Evolutionary conservation across 1,284 basidiomycete species (phyloP), one percentile per base, ranked within the genome.

Genomic region (Takashimella tepidaria): DNA sequence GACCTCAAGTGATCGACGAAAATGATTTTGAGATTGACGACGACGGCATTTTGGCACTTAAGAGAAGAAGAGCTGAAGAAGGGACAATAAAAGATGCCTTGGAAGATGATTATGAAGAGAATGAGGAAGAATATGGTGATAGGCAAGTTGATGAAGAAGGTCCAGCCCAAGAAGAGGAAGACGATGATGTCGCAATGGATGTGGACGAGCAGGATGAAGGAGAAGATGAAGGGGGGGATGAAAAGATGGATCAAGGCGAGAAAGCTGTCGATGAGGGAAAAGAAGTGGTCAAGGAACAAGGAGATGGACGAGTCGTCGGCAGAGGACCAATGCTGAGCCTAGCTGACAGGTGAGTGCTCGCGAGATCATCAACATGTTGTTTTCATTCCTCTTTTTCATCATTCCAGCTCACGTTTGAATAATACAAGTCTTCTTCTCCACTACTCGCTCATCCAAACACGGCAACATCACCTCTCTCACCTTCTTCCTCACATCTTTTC

Each of bases 401-500:
- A 8, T 20, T 44, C 5, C 19, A 13, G 25, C 49, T 60, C 23
- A 53, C 45, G 41, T 43, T 26, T 40, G n/a, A n/a, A n/a, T 48
- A 27, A 47, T 45, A 8, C 5, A 53, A 74, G 72, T 45, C 53
- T 70, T 27, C 61, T 72, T 0, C 56, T 73, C 3, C 64, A 62
- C 8, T 68, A 69, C 49, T 69, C 72, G 11, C 60, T 74, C 26
- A 55, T 55, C 8, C 66, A 70, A 47, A 69, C 66, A 4, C 62
- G 72, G 1, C 62, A 67, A 25, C 64, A 64, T 22, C 72, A 74
- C 49, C 56, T 69, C 26, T 59, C 62, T 16, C 60, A 67, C 21
- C 67, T 74, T n/a, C 56, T 74, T 10, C 72, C 72, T 1, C 67
- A 64, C 44, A 61, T 70, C 23, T 74, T 74, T 60, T 62, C 66